phyloP scores from a whole-genome alignment of 805 yeast genomes.

The Cyberlindnera lachancei region DNA sequence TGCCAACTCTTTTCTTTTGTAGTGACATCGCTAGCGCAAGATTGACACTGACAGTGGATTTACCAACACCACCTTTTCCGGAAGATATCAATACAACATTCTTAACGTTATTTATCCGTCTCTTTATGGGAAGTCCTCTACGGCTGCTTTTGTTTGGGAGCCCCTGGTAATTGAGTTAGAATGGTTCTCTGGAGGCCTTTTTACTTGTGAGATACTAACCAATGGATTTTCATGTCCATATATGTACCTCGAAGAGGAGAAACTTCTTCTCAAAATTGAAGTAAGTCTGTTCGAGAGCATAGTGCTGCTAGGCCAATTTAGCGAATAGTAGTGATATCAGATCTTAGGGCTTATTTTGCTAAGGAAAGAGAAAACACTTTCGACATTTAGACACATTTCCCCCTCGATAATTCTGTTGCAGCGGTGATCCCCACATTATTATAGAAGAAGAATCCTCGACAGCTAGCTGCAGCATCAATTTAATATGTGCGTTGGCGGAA shows the following conservation, averaged over 20 bases:
- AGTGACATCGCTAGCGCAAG: constrained; percentile 54
- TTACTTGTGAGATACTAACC: constrained; percentile 31
- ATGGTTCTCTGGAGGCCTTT: background rate
- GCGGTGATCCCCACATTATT: too few relatives aligned
- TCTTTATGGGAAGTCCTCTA: constrained; percentile 49
- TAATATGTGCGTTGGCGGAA: too few relatives aligned
- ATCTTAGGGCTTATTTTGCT: too few relatives aligned
- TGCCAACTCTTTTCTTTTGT: constrained; percentile 51
- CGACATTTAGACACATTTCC: too few relatives aligned
- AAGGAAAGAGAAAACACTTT: too few relatives aligned
- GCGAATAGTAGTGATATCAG: too few relatives aligned
- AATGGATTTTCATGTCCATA: constrained; percentile 42
- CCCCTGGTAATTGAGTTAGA: constrained; percentile 9
- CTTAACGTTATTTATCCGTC: constrained; percentile 50
- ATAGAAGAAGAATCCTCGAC: too few relatives aligned
- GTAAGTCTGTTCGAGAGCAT: too few relatives aligned
- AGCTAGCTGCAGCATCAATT: too few relatives aligned
- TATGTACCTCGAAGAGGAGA: background rate
- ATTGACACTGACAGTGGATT: constrained; percentile 66
- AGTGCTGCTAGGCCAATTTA: background rate
- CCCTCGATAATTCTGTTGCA: too few relatives aligned
- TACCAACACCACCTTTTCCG: constrained; percentile 85
- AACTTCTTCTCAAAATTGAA: too few relatives aligned
- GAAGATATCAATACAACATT: constrained; percentile 63
- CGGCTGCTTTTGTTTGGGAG: constrained; percentile 26